These are phyloP conservation scores for Dipteronia sinensis DNA, from an alignment of 345 rosid species.

Conservation along the genomic window DNA sequence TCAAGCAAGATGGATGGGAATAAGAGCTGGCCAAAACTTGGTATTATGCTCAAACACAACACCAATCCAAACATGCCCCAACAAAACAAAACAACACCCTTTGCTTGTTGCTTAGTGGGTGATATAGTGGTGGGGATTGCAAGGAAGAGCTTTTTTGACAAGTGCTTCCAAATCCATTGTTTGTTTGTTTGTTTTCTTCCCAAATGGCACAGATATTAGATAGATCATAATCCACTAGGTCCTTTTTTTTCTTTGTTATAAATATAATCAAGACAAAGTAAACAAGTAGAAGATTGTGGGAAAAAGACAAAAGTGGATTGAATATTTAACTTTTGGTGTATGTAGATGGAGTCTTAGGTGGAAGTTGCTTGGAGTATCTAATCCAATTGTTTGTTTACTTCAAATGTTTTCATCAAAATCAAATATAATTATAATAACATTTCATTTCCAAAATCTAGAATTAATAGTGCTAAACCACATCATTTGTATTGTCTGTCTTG, in stretches of 20 bases:
- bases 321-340: slow-evolving; percentile 23
- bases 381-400: background rate
- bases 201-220: slow-evolving; percentile 1
- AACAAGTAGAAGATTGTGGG: slow-evolving; percentile 19
- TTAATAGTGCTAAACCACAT: slow-evolving; percentile 14
- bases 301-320: slow-evolving; percentile 24
- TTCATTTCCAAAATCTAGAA: background rate
- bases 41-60: slow-evolving; percentile 31
- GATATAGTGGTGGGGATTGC: slow-evolving; percentile 50
- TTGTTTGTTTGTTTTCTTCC: slow-evolving; percentile 29
- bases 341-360: slow-evolving; percentile 21
- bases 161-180: slow-evolving; percentile 42
- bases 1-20: slow-evolving; percentile 42
- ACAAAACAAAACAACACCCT: slow-evolving; percentile 51
- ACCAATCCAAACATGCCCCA: slow-evolving; percentile 45
- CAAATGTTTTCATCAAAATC: background rate
- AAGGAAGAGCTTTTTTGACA: slow-evolving; percentile 21
- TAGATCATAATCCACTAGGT: slow-evolving; percentile 22
- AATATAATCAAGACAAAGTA: slow-evolving; percentile 27
- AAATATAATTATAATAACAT: no score
- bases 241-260: slow-evolving; percentile 15
- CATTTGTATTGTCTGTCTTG: background rate
- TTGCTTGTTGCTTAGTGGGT: slow-evolving; percentile 51
- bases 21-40: slow-evolving; percentile 55
- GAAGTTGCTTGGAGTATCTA: slow-evolving; percentile 19